Conservation (phyloP, 2,329 filamentous ascomycete species). For the Aspergillus arachidicola region DNA sequence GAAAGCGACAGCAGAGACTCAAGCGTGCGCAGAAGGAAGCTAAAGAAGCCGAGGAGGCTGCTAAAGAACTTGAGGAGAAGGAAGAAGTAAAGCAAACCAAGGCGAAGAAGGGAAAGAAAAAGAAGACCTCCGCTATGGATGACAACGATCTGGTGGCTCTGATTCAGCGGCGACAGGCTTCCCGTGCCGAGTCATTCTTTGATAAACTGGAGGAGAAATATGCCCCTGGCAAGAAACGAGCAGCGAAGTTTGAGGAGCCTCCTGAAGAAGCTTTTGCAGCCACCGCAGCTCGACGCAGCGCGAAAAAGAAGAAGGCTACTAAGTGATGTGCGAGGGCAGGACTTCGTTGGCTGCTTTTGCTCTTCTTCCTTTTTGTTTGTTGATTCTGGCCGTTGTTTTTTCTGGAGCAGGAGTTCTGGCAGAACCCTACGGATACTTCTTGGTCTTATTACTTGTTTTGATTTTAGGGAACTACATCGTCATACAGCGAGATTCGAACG, state of each 20-base stretch:
- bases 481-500: background rate
- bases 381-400: background rate
- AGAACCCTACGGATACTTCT: background rate
- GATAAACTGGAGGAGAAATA: conserved; percentile 80
- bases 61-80: conserved; percentile 73
- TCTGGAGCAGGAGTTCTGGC: conserved; percentile 1
- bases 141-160: conserved; percentile 65
- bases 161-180: conserved; percentile 72
- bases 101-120: conserved; percentile 17
- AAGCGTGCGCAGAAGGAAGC: conserved; percentile 68
- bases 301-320: conserved; percentile 38
- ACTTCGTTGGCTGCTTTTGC: background rate
- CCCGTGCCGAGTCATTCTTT: conserved; percentile 64
- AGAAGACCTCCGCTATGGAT: conserved; percentile 33
- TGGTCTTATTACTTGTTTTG: background rate
- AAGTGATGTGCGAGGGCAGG: background rate
- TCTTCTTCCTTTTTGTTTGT: conserved; percentile 4
- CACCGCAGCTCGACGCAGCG: conserved; percentile 41
- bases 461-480: background rate
- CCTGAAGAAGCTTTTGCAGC: conserved; percentile 64
- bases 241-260: conserved; percentile 53
- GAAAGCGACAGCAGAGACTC: conserved; percentile 60
- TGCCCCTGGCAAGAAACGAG: conserved; percentile 49
- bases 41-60: conserved; percentile 72
- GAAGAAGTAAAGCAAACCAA: conserved; percentile 45